These are phyloP conservation scores for Atkinsonella texensis DNA, from an alignment of 2,329 filamentous ascomycete genomes.

Conservation along the genomic window DNA sequence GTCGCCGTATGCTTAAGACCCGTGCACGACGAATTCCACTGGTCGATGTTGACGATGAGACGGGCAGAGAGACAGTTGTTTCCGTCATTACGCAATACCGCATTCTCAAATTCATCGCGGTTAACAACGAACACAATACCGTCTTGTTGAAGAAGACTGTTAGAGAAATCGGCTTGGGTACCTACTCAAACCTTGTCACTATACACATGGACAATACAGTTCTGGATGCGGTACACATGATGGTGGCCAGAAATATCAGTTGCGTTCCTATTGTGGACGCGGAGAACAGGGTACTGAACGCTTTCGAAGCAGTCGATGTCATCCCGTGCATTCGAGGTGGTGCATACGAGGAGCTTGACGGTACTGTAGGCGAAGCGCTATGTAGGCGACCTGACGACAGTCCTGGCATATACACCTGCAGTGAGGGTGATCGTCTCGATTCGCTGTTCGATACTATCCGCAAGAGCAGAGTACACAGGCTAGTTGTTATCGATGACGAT, in stretches of 20 bases:
- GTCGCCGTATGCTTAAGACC: conserved; percentile 85
- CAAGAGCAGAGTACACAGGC: conserved; percentile 83
- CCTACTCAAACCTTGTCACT: conserved; percentile 69
- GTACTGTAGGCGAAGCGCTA: conserved; percentile 79
- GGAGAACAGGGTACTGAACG: conserved; percentile 70
- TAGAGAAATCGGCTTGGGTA: conserved; percentile 72
- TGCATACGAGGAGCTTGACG: conserved; percentile 78
- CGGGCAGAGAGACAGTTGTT: conserved; percentile 80
- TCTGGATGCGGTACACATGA: conserved; percentile 84
- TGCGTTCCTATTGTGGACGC: conserved; percentile 86
- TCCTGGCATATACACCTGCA: conserved; percentile 93
- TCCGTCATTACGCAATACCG: conserved; percentile 97
- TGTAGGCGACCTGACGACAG: conserved; percentile 83
- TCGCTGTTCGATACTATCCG: conserved; percentile 96
- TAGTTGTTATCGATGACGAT: conserved; percentile 87
- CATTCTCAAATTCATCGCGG: conserved; percentile 95
- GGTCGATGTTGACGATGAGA: conserved; percentile 90
- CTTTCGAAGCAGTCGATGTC: conserved; percentile 96
- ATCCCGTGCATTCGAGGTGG: conserved; percentile 92
- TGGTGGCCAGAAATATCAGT: conserved; percentile 88
- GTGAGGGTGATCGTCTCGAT: conserved; percentile 78
- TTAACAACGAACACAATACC: conserved; percentile 78
- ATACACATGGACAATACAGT: conserved; percentile 83
- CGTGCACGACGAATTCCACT: conserved; percentile 87
- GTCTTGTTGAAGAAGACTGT: conserved; percentile 80